Evolutionary conservation across 176 grass and related monocot species (phyloP).

Genomic region (Saccharum spontaneum): DNA sequence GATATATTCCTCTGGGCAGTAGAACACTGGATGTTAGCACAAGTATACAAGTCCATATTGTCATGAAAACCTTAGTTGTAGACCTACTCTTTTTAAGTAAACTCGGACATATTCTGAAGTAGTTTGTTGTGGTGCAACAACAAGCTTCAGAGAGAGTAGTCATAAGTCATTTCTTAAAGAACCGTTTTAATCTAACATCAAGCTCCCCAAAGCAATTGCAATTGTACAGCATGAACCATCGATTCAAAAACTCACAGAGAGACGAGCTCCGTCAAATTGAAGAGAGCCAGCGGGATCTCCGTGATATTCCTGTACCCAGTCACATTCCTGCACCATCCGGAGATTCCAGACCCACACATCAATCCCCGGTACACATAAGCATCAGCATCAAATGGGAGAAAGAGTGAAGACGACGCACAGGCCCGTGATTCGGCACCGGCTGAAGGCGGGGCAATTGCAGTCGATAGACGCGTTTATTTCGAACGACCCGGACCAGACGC

Average conservation of each 20-base stretch:
- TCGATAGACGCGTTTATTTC: not conserved
- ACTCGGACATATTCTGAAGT: not conserved
- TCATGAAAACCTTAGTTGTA: not conserved
- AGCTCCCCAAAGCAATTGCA: not conserved
- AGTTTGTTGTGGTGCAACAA: not conserved
- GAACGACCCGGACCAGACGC: not conserved
- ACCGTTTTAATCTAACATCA: not conserved
- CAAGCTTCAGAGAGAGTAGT: not conserved
- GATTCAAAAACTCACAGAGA: conserved; percentile 42
- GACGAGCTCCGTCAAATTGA: conserved; percentile 41
- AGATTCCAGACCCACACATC: not conserved
- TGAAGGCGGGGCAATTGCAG: not conserved
- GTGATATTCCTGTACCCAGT: conserved; percentile 37
- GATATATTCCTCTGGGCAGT: not conserved
- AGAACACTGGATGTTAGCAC: not conserved
- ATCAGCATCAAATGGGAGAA: not conserved
- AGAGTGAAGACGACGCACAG: conserved; percentile 26
- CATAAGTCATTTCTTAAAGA: not conserved
- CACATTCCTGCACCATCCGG: conserved; percentile 45
- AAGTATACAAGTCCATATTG: not conserved
- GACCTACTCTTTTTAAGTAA: conserved; percentile 2
- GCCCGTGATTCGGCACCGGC: conserved; percentile 35
- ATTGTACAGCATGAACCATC: not conserved
- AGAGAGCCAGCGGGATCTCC: conserved; percentile 34
- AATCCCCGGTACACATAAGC: not conserved